These are phyloP conservation scores for Amanita exitialis DNA, from an alignment of 768 basidiomycete species.

Conservation along the genomic window DNA sequence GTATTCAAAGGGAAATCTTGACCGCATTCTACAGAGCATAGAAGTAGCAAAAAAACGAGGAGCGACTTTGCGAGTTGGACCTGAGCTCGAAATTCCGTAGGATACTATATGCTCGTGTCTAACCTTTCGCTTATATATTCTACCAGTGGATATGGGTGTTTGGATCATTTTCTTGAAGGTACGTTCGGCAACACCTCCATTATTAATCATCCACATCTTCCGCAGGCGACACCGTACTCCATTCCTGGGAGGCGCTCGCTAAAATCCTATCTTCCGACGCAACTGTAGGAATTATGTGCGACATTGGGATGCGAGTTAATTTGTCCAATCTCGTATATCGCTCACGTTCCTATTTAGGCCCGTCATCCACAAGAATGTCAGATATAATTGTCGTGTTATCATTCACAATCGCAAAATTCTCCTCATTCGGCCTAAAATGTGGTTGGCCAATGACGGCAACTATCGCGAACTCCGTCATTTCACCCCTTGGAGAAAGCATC, in stretches of 20 bases:
- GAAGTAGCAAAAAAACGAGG: conserved; percentile 79
- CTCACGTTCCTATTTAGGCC: conserved; percentile 51
- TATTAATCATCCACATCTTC: conserved; percentile 1
- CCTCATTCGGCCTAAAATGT: conserved; percentile 98
- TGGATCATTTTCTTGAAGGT: conserved; percentile 98
- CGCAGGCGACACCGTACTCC: conserved; percentile 87
- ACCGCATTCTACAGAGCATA: conserved; percentile 85
- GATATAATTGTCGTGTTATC: conserved; percentile 93
- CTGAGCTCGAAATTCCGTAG: conserved; percentile 93
- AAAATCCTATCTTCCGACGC: conserved; percentile 78
- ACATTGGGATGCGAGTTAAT: conserved; percentile 82
- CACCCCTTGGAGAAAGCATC: conserved; percentile 89
- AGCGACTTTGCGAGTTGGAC: conserved; percentile 88
- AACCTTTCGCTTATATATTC: not conserved
- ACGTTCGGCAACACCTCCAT: not conserved
- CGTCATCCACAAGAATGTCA: conserved; percentile 94
- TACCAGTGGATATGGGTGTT: conserved; percentile 87
- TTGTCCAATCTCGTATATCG: not conserved
- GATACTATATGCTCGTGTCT: conserved; percentile 8
- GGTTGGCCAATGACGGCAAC: conserved; percentile 98
- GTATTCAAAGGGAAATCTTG: conserved; percentile 70
- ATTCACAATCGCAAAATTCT: conserved; percentile 80
- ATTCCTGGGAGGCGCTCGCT: conserved; percentile 97
- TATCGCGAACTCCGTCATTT: conserved; percentile 88
- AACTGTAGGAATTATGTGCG: conserved; percentile 82